Evolutionary conservation across 495 filamentous ascomycete species (phyloP), one percentile per base, ranked within the genome.

Genomic region (Aspergillus mulundensis): DNA sequence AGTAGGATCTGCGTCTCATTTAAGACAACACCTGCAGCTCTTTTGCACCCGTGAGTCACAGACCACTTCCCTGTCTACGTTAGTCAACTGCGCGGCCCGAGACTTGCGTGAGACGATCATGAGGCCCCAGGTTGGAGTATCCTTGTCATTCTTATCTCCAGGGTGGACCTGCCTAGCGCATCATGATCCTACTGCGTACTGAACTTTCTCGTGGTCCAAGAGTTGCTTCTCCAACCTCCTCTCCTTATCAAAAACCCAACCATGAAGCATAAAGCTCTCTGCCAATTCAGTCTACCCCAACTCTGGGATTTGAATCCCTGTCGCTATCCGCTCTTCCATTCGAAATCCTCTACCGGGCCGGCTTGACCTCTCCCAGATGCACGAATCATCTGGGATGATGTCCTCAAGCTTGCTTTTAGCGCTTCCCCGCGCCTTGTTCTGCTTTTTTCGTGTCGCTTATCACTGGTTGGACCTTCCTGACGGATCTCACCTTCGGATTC

Each of bases 361-460:
- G 46, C 10, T 18, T 23, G 20, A 15, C 16, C 10, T 3, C 1
- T 45, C 21, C 20, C 5, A 7, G 20, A 21, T 11, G 19, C 41
- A 6, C 3, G 15, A 15, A 3, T 18, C 18, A 40, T 40, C 38
- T 7, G 10, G 18, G 8, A 32, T 16, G 25, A 32, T n/a, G 25
- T 18, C 15, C 7, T 1, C 46, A 14, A 50, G 46, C 20, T n/a
- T 1, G 38, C 45, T 36, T 3, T 19, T 36, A 48, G n/a, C 45
- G n/a, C 23, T 19, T 32, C n/a, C 44, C n/a, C 28, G 45, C 45
- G 45, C 45, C 34, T n/a, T 25, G n/a, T 46, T n/a, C 30, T 50
- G 34, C 30, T 50, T 50, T 20, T 38, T 50, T 30, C 21, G 5
- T 16, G 0, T 21, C 3, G 15, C 18, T 30, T 21, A 30, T 50